These are phyloP conservation scores for Zanthoxylum bungeanum DNA, from an alignment of 345 rosid genomes.

Conservation along the genomic window DNA sequence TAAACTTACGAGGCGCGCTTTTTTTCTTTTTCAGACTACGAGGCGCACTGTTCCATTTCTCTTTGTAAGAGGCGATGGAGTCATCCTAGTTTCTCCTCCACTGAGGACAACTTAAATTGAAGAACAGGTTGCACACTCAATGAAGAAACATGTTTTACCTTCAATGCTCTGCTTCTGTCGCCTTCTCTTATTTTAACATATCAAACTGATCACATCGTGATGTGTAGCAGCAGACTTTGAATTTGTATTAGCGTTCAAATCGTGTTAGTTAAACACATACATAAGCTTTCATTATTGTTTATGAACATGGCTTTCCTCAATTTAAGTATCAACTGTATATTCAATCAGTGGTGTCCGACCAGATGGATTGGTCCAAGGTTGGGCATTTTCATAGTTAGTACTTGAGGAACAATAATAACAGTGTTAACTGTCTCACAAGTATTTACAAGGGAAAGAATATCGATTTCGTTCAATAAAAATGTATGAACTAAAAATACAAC, in stretches of 20 bases:
- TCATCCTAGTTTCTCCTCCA: constrained; percentile 97
- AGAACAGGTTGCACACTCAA: neutral
- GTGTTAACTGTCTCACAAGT: neutral
- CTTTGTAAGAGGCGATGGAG: constrained; percentile 98
- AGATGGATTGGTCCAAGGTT: too few relatives aligned
- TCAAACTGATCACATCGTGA: too few relatives aligned
- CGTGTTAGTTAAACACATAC: neutral
- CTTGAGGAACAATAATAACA: neutral
- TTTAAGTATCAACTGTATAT: neutral
- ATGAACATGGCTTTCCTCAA: neutral
- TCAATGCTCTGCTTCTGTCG: too few relatives aligned
- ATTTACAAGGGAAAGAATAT: constrained; percentile 12
- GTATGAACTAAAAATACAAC: constrained; percentile 22
- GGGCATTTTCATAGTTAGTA: too few relatives aligned
- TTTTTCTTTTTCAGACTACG: constrained; percentile 66
- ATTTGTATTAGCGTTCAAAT: neutral
- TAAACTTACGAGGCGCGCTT: neutral
- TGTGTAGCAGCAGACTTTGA: neutral
- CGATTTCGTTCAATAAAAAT: constrained; percentile 15
- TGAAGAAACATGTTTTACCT: neutral
- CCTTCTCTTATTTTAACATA: too few relatives aligned
- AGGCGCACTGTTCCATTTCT: constrained; percentile 81
- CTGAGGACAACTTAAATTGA: constrained; percentile 66
- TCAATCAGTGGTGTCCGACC: neutral
- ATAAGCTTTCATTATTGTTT: neutral